Evolutionary conservation across 1,284 basidiomycete genomes (phyloP), one percentile per base, ranked within the genome.

Genomic region (Bjerkandera adusta): DNA sequence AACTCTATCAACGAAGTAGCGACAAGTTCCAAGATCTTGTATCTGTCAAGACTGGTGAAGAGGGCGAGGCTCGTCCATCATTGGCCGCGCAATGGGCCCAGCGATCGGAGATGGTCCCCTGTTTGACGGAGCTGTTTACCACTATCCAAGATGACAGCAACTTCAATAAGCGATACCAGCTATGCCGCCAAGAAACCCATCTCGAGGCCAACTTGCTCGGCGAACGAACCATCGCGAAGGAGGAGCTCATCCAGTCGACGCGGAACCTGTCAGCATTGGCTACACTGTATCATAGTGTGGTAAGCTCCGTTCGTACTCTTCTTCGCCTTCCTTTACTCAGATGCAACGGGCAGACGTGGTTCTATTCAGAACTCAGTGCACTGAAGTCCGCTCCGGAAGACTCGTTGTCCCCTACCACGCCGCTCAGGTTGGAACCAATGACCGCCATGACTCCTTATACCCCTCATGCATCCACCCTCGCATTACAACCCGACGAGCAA

Each of bases 1-100:
- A 97, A 64, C 98, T 95, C 65, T 98, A 98, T 61, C 92, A 97
- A 62, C 83, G 89, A 32, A 97, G 94, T 60, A 92, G 88, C 55
- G 86, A 93, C 58, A 77, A 86, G 24, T 98, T 92, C 67, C 85
- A 91, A 56, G 81, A 77, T 51, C 72, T 92, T 8, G 83, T 89
- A 18, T 74, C 81, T 0, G 63, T 73, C 6, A 65, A 63, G 25
- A 57, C 63, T 26, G 53, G 62, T n/a, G 52, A 59, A 20, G 66
- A 67, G 24, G 45, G 63, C 25, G 73, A 72, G 12, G 57, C 67
- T 18, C 66, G 67, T 37, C 58, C 84, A 3, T 72, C 76, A 8
- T 61, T 92, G n/a, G 83, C 91, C 2, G 89, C 91, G 1, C 79
- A 83, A 43, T 96, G 91, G 92, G 88, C 92, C 0, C 92, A 95